These are phyloP conservation scores for Fusarium verticillioides DNA, from an alignment of 2,329 filamentous ascomycete species.

Conservation along the genomic window DNA sequence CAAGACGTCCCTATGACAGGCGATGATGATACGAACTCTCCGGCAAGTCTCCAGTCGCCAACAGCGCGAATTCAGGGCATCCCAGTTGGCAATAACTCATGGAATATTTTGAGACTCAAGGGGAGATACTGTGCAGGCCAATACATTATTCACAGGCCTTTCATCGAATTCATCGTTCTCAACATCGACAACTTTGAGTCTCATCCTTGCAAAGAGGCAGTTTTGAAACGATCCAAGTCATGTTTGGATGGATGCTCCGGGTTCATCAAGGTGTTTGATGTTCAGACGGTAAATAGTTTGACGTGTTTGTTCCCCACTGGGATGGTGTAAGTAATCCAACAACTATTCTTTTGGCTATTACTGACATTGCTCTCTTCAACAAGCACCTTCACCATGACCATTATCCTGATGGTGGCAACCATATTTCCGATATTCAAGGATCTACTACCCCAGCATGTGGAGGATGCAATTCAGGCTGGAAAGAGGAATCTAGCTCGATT, in stretches of 20 bases:
- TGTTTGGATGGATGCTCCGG: conserved; percentile 42
- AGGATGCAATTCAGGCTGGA: background rate
- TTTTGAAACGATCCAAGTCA: conserved; percentile 36
- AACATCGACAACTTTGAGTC: conserved; percentile 40
- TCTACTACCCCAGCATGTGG: background rate
- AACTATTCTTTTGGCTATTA: fast-evolving
- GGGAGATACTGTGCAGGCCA: conserved; percentile 47
- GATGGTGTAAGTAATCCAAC: conserved; percentile 43
- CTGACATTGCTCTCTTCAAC: too few species aligned
- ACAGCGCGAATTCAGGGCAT: background rate
- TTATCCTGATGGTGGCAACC: conserved; percentile 44
- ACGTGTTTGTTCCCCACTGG: conserved; percentile 46
- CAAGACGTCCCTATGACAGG: background rate
- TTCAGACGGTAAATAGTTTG: conserved; percentile 40
- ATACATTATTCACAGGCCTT: conserved; percentile 48
- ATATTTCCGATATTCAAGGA: conserved; percentile 11
- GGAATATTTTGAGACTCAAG: conserved; percentile 46
- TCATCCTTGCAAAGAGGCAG: conserved; percentile 37
- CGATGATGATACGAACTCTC: background rate
- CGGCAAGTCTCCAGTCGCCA: background rate
- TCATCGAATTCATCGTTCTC: conserved; percentile 45
- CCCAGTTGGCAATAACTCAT: conserved; percentile 41
- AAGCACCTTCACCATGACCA: conserved; percentile 30
- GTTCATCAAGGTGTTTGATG: conserved; percentile 46
- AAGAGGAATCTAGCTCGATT: conserved; percentile 12